Evolutionary conservation across 163 green algal genomes (phyloP).

Genomic region (Chlamydomonas reinhardtii): DNA sequence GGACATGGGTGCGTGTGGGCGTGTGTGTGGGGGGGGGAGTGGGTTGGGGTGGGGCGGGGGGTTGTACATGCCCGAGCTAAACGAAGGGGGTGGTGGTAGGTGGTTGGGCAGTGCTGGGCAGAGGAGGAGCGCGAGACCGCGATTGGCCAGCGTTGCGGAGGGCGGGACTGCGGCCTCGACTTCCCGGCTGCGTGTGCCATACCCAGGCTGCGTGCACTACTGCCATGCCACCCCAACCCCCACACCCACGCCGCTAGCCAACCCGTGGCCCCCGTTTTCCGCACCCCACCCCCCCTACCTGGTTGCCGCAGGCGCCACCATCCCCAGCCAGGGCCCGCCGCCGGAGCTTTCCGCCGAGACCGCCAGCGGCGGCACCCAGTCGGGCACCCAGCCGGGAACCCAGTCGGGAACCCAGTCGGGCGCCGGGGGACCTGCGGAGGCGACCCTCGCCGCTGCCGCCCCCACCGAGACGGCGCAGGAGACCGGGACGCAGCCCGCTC

Average conservation of each 20-base stretch:
- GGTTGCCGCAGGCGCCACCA: slow-evolving; percentile 31
- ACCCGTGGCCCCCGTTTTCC: no score
- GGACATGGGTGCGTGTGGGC: slow-evolving; percentile 29
- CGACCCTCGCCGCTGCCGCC: not conserved
- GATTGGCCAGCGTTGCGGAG: no score
- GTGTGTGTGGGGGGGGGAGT: not conserved
- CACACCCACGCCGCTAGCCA: no score
- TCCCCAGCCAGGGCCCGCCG: slow-evolving; percentile 37
- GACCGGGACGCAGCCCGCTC: not conserved
- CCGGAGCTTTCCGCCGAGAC: slow-evolving; percentile 10
- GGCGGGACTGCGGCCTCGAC: no score
- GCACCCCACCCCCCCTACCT: no score
- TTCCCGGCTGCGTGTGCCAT: no score
- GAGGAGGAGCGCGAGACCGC: no score
- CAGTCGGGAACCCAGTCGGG: not conserved
- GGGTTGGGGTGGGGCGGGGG: not conserved
- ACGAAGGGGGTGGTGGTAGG: not conserved
- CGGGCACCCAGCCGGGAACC: not conserved
- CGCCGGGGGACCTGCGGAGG: not conserved
- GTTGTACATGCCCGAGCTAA: not conserved
- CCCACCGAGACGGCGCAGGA: not conserved
- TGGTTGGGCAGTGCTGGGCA: not conserved
- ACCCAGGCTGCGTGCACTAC: no score
- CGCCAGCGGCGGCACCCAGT: not conserved
- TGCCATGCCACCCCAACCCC: no score